Base-by-base conservation (phyloP, 768 basidiomycete species). In the Auricularia sp. region DNA sequence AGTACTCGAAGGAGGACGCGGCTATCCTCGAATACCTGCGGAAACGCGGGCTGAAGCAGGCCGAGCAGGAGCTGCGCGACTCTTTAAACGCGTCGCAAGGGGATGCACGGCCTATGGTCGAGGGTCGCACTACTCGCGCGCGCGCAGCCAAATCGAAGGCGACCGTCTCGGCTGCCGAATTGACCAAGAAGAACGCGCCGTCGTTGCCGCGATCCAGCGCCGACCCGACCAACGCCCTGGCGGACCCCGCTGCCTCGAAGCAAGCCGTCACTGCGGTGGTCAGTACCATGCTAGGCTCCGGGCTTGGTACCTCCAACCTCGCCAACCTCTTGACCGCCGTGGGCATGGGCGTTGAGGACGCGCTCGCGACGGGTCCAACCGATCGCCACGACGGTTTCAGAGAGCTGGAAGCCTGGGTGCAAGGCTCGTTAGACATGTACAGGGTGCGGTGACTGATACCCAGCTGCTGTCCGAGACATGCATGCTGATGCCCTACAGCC, bases 391-490 rank as follows among this genome's bases (percentile, higher is more conserved):
- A 90, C 70, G 92, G 92, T 3, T 93, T 90, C 71, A 81, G 84
- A 67, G 91, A 93, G 71, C 79, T 93, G 36, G 91, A 93, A 72
- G 81, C 85, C 6, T 93, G 91, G 91, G 91, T 93, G 7, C 88
- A 92, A 71, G 91, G 91, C 1, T 93, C 91, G 14, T 75, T 93
- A 66, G 92, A 93, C 71, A 93, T 93, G 90, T 93, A 93, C 74
- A 79, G 88, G 73, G 91, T 90, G 77, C 69, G 84, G 29, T 29
- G 29, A 29, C 29, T 29, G 29, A 29, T 77, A 14, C 62, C 34
- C 10, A 62, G 5, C 23, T 23, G 10, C 54, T 14, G 10, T 56
- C 21, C 54, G 54, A 12, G n/a, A 8, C n/a, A 21, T n/a, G 2
- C 29, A 29, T 56, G 29, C 34, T 66, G 10, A 59, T 59, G 23